These are phyloP conservation scores for Aureobasidium sp. DNA, from an alignment of 2,329 filamentous ascomycete species.

Conservation along the genomic window DNA sequence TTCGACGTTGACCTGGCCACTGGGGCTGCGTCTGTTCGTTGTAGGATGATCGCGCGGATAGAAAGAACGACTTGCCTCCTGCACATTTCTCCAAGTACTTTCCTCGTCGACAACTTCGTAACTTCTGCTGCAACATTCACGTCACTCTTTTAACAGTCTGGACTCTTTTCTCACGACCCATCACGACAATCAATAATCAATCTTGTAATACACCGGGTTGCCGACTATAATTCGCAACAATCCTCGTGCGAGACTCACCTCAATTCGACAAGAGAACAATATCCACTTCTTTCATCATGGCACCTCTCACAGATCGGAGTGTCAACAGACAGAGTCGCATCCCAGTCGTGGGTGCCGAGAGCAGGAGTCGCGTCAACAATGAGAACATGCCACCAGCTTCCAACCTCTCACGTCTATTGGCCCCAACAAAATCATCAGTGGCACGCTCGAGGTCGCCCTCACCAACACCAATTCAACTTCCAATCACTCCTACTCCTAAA, in stretches of 20 bases:
- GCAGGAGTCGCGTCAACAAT: conserved; percentile 16
- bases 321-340: conserved; percentile 20
- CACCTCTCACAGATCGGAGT: conserved; percentile 22
- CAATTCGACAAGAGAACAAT: neutral
- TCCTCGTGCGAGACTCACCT: neutral
- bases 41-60: neutral
- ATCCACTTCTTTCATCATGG: neutral
- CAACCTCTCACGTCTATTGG: conserved; percentile 21
- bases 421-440: conserved; percentile 25
- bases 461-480: conserved; percentile 1
- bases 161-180: neutral
- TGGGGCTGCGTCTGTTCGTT: neutral
- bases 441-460: conserved; percentile 20
- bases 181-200: neutral
- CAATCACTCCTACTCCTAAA: neutral
- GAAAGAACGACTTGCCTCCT: conserved; percentile 5
- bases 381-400: conserved; percentile 19
- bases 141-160: conserved; percentile 11
- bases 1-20: conserved; percentile 6
- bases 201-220: neutral
- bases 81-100: neutral
- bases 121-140: neutral
- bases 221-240: neutral
- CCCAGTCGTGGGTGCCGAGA: neutral
- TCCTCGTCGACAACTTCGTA: neutral